A percentile compares a stretch with the other conserved stretches of the same genome.
Evolutionary conservation across 2,329 filamentous ascomycete genomes (phyloP).

Genomic region (Apiospora aurea): DNA sequence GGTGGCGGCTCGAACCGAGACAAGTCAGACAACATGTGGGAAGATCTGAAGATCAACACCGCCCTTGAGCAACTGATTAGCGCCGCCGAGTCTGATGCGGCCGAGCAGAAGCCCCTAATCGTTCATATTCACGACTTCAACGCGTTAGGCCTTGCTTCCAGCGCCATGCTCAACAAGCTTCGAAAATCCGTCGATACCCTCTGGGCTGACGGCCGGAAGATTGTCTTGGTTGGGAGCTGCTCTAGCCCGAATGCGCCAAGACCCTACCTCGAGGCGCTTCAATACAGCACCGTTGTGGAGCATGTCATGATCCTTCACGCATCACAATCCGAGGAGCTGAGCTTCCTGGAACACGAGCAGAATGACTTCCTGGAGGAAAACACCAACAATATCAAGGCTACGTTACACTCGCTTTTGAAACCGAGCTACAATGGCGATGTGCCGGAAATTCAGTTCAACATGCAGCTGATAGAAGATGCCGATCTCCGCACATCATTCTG

Average conservation of each 20-base stretch:
- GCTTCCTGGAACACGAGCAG: constrained; percentile 1
- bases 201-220: constrained; percentile 73
- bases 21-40: constrained; percentile 60
- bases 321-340: neutral
- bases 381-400: constrained; percentile 38
- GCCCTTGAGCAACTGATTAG: constrained; percentile 64
- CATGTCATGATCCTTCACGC: constrained; percentile 36
- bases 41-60: constrained; percentile 66
- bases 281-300: constrained; percentile 49
- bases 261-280: constrained; percentile 49
- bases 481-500: constrained; percentile 30
- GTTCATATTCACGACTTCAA: constrained; percentile 83
- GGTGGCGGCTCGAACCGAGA: constrained; percentile 46
- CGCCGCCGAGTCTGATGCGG: constrained; percentile 48
- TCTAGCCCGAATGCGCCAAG: constrained; percentile 59
- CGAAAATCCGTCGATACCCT: constrained; percentile 74
- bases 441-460: constrained; percentile 21
- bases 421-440: neutral
- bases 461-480: constrained; percentile 20
- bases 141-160: constrained; percentile 73
- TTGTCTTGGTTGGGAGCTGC: constrained; percentile 84
- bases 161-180: constrained; percentile 70
- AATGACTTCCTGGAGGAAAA: constrained; percentile 38
- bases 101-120: constrained; percentile 62
- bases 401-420: constrained; percentile 29